Evolutionary conservation across 1,139 yeast species (phyloP).

Genomic region (Yamadazyma dendronema): DNA sequence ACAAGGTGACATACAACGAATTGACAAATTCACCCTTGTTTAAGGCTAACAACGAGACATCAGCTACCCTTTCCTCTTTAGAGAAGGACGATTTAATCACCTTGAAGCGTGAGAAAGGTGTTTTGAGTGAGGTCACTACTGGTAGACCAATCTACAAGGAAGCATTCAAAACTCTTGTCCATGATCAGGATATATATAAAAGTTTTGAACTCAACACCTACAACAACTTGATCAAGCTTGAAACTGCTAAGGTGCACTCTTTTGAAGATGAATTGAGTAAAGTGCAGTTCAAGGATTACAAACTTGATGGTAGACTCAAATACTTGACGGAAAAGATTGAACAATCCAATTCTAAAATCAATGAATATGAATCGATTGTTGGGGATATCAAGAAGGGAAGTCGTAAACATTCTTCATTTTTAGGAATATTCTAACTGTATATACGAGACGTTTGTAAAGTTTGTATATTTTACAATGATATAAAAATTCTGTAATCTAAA

Average conservation of each 20-base stretch:
- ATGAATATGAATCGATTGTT: slow-evolving; percentile 35
- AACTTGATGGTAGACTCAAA: slow-evolving; percentile 58
- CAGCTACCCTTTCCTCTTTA: slow-evolving; percentile 58
- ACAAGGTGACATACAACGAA: slow-evolving; percentile 48
- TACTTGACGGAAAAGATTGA: slow-evolving; percentile 68
- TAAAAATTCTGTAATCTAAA: slow-evolving; percentile 6
- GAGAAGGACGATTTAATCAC: slow-evolving; percentile 79
- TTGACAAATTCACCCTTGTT: slow-evolving; percentile 60
- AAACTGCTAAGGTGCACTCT: slow-evolving; percentile 60
- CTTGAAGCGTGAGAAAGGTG: slow-evolving; percentile 71
- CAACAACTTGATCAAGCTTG: slow-evolving; percentile 52
- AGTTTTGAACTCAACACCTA: slow-evolving; percentile 65
- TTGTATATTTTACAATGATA: neutral
- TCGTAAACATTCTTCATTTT: slow-evolving; percentile 7
- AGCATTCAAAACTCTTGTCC: slow-evolving; percentile 67
- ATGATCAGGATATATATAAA: slow-evolving; percentile 55
- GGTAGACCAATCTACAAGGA: slow-evolving; percentile 85
- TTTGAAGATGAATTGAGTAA: slow-evolving; percentile 71
- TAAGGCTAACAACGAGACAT: slow-evolving; percentile 52
- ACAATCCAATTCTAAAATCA: slow-evolving; percentile 49
- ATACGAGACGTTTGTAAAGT: slow-evolving; percentile 4
- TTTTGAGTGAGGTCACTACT: slow-evolving; percentile 61
- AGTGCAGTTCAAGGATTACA: slow-evolving; percentile 41
- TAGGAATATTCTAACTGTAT: slow-evolving; percentile 11
- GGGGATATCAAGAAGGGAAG: slow-evolving; percentile 17